Evolutionary conservation across 306 rosid species (phyloP), one percentile per base, ranked within the genome.

Genomic region (Dalbergia cochinchinensis): DNA sequence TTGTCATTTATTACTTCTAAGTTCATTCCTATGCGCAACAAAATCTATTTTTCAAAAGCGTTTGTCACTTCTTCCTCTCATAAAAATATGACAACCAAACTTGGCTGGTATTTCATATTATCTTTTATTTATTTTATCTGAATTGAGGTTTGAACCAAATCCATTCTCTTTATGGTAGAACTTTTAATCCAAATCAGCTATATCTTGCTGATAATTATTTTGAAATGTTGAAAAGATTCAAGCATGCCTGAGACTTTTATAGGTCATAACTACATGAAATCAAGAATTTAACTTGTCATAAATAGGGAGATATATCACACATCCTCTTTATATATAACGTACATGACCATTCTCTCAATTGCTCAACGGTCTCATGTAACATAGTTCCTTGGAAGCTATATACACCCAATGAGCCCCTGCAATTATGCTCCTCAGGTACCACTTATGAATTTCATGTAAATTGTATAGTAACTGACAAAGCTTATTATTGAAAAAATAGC

Each of bases 221-320:
- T 12, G 18, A 50, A 50, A 12, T 50, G 18, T 5, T 50, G 2
- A 50, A 50, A 50, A 50, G 55, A 50, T 50, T 50, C 13, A 12
- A 11, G 15, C 55, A 50, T 50, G 55, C 55, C 12, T 50, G 18
- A 12, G n/a, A 50, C 16, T 12, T 50, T 50, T 50, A 50, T 50
- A 50, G 26, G 9, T 11, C 16, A 37, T 16, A 85, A 82, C 1
- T 86, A 20, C 78, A 71, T 31, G 20, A 48, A 19, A 69, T 78
- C 77, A 50, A 54, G 26, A 8, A 22, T 62, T 51, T 63, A 80
- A 50, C 55, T 50, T 22, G 50, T 13, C 34, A 33, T 81, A 41
- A 63, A 42, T 58, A 31, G 19, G 39, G 19, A 45, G 57, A 48
- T 58, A 50, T 34, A 39, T 44, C 6, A 50, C 16, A 12, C 59